Evolutionary conservation across 2,329 filamentous ascomycete species (phyloP), one percentile per base, ranked within the genome.

Genomic region (Trichophaea hybrida): DNA sequence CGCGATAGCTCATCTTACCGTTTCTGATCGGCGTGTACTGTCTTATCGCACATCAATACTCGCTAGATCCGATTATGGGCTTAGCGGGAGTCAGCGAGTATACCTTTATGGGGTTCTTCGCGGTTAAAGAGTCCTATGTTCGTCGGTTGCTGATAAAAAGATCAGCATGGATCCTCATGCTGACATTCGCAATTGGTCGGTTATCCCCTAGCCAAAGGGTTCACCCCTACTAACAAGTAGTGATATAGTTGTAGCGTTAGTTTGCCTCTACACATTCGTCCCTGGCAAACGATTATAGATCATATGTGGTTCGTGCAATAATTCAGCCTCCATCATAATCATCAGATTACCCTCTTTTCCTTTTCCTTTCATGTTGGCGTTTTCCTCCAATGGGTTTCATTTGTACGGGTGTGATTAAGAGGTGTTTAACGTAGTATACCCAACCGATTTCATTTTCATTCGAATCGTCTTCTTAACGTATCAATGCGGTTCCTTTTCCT

Each of bases 31-130:
- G 89, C 31, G 81, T 94, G 35, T 98, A 98, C 73, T 83, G 85
- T 68, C 80, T 95, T 37, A 81, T 85, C 33, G 93, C 90, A 1
- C 94, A 97, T 70, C 91, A 97, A 72, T 98, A 97, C 74, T 89
- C 88, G 65, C 81, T 98, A 55, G 93, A 98, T 69, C 91, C 94
- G 0, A 76, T 95, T 64, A 82, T 97, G 72, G 93, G 89, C 4
- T 78, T 97, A 17, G 72, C 86, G n/a, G 90, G 91, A 38, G 85
- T 84, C 72, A 96, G 90, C 75, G 94, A 98, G 75, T 96, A 97
- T 74, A 96, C 91, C 0, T 89, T 94, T 55, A 90, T 96, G 77
- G 86, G 84, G 72, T 96, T 94, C 75, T 85, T 86, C 31, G 80
- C 82, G 44, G 88, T 97, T 64, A 82, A 86, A 58, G 93, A 98